These are phyloP conservation scores for Brasenia schreberi DNA, from an alignment of 164 flowering plant species.

Conservation along the genomic window DNA sequence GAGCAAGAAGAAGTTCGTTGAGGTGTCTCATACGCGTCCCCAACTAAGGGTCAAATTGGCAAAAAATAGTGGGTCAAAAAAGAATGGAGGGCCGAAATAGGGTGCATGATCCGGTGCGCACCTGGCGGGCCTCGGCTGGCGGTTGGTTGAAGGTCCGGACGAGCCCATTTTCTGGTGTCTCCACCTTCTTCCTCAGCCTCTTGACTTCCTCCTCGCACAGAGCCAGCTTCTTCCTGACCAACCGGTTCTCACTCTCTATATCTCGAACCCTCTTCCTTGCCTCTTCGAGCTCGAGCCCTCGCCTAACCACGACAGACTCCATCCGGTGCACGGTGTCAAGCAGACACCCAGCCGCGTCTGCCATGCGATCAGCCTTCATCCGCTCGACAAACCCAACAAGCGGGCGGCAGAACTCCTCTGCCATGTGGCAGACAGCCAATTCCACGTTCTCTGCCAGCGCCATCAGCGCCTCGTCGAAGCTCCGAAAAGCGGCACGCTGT, in stretches of 20 bases:
- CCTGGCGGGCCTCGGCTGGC: background rate
- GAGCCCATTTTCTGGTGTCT: background rate
- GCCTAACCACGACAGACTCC: background rate
- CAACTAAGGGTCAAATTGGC: background rate
- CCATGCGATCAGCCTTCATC: background rate
- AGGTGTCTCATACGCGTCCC: background rate
- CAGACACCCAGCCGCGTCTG: background rate
- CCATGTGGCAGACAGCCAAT: background rate
- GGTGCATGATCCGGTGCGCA: background rate
- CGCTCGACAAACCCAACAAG: background rate
- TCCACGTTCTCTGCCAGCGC: background rate
- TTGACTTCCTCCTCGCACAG: background rate
- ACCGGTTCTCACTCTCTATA: background rate
- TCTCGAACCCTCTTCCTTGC: background rate
- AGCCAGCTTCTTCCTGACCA: background rate
- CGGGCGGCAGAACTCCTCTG: background rate
- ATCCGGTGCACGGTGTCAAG: background rate
- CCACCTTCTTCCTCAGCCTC: background rate
- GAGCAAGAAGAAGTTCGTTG: background rate
- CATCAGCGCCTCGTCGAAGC: background rate
- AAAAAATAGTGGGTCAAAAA: no score
- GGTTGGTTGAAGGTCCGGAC: background rate
- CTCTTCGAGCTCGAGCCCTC: background rate
- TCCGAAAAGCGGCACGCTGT: background rate
- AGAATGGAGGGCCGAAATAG: no score